Conservation (phyloP, 768 basidiomycete genomes). For the Tricholomella constricta region DNA sequence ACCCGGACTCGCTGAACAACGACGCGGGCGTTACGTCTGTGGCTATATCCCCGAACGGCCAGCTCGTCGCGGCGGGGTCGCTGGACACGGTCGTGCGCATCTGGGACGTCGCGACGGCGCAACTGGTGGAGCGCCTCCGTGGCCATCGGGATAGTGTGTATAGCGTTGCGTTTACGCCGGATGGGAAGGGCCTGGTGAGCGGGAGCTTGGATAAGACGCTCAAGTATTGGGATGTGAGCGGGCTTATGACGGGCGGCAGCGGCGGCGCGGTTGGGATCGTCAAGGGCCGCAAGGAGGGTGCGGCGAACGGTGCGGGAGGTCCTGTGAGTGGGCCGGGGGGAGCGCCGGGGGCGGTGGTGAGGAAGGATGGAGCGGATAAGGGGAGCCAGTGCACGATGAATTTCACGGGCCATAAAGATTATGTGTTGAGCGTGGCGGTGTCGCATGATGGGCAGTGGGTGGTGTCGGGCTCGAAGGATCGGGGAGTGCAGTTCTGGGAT, state of each 20-base stretch:
- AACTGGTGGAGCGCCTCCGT: conserved; percentile 69
- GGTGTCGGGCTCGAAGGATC: conserved; percentile 93
- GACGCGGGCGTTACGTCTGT: conserved; percentile 77
- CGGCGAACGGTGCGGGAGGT: conserved; percentile 34
- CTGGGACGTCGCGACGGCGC: conserved; percentile 72
- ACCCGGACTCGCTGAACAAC: conserved; percentile 48
- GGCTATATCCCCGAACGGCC: conserved; percentile 75
- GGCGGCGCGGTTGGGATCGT: conserved; percentile 62
- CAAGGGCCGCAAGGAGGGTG: conserved; percentile 50
- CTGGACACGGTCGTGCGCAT: conserved; percentile 80
- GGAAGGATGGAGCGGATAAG: conserved; percentile 54
- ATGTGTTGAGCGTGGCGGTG: conserved; percentile 63
- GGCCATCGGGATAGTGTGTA: conserved; percentile 89
- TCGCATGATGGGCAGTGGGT: conserved; percentile 94
- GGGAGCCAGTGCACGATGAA: conserved; percentile 70
- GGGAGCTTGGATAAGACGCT: conserved; percentile 90
- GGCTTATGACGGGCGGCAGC: too few species aligned
- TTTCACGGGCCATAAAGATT: conserved; percentile 86
- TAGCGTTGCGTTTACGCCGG: conserved; percentile 89
- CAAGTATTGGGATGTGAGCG: conserved; percentile 85
- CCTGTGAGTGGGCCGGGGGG: conserved; percentile 30
- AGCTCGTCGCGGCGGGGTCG: conserved; percentile 64
- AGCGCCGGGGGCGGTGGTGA: conserved; percentile 5
- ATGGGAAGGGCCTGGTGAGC: conserved; percentile 87
- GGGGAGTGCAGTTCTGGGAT: conserved; percentile 95